These are phyloP conservation scores for Aspergillus aculeatinus DNA, from an alignment of 2,329 filamentous ascomycete genomes.

Conservation along the genomic window DNA sequence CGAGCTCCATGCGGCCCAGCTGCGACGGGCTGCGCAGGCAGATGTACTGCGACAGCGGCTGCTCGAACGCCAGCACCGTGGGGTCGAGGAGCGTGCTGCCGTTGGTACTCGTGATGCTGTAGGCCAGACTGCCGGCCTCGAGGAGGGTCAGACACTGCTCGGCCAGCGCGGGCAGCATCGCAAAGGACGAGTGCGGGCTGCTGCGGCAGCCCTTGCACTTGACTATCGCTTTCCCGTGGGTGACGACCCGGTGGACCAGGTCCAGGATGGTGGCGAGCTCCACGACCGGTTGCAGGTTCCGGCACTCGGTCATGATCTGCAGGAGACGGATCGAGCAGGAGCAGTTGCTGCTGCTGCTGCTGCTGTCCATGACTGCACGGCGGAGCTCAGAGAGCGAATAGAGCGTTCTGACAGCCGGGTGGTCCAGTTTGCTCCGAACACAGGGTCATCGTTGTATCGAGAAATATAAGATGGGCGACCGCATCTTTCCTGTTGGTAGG, in stretches of 20 bases:
- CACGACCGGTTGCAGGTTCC: conserved; percentile 26
- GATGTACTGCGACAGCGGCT: conserved; percentile 23
- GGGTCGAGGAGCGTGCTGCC: conserved; percentile 22
- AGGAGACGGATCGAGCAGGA: conserved; percentile 25
- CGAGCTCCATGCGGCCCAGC: conserved; percentile 28
- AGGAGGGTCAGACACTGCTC: conserved; percentile 34
- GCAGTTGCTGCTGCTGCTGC: conserved; percentile 11
- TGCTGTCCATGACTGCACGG: conserved; percentile 13
- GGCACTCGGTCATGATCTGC: conserved; percentile 25
- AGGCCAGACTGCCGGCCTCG: conserved; percentile 28
- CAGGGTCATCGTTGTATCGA: not conserved
- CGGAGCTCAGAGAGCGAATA: not conserved
- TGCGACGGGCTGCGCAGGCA: conserved; percentile 28
- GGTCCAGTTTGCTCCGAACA: not conserved
- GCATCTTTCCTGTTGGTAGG: not conserved
- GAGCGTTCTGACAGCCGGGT: not conserved
- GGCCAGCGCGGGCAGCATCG: conserved; percentile 42
- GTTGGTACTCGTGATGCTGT: conserved; percentile 24
- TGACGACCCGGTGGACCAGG: conserved; percentile 24
- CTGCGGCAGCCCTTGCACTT: conserved; percentile 25
- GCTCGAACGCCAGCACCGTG: conserved; percentile 22
- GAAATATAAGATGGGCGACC: not conserved
- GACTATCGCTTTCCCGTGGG: conserved; percentile 22
- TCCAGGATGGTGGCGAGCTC: conserved; percentile 27
- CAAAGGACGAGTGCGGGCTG: conserved; percentile 23